Evolutionary conservation across 768 basidiomycete species (phyloP), one percentile per base, ranked within the genome.

Genomic region (Mycena rosella): DNA sequence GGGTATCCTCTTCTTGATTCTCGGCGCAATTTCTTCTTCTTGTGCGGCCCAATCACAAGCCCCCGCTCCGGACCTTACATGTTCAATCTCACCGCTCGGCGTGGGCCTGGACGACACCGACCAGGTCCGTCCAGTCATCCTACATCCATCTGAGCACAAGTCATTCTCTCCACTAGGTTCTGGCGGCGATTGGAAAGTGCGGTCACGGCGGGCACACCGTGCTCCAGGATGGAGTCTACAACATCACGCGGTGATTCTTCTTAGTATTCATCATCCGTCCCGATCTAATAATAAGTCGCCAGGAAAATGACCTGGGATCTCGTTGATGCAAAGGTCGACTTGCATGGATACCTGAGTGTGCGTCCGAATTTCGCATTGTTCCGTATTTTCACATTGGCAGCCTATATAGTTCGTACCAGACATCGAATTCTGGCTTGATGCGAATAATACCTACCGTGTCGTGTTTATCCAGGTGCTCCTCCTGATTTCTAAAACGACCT

Each of bases 371-470:
- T 22, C 10, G 29, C 18, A 49, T 29, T 40, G 2, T 48, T 9
- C 0, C 47, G 0, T 18, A 5, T 20, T 18, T 5, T 42, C 47
- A 22, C 30, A 48, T 27, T 29, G 5, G 27, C 32, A 15, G 5
- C 15, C 32, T 10, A n/a, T n/a, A n/a, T 38, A 89, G 88, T 89
- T 88, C 74, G 73, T 80, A 17, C 86, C 87, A 11, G 80, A 88
- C 71, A 80, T 88, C 40, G 74, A 87, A 52, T 88, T 80, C 70
- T 89, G 89, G 89, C 78, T 89, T 58, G 77, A 89, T 63, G 73
- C 83, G 40, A 78, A 79, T 48, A 87, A 85, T 70, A 89, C 88
- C 1, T 88, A 86, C 73, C 83, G 86, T 26, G 87, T 87, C n/a
- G 85, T 89, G 27, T 88, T 87, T 73, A 87, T 89, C 61, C 88